A percentile compares a stretch with the other conserved stretches of the same genome.
Evolutionary conservation across 2,329 filamentous ascomycete genomes (phyloP).

Genomic region (Pezicula carpinea): DNA sequence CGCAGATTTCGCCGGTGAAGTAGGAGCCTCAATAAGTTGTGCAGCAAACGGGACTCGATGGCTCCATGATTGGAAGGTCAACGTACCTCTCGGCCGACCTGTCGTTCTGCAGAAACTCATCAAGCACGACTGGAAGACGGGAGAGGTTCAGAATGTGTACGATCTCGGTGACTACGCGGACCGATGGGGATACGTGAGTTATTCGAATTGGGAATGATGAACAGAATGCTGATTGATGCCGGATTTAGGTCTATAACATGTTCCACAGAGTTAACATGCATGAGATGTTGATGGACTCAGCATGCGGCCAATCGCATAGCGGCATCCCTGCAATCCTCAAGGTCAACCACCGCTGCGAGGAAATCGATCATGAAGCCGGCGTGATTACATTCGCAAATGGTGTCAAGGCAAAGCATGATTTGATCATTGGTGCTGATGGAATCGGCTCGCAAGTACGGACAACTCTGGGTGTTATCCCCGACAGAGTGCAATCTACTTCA

Average conservation of each 20-base stretch:
- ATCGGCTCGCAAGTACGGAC: constrained; percentile 61
- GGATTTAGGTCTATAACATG: constrained; percentile 36
- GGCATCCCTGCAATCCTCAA: constrained; percentile 48
- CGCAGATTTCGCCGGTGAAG: constrained; percentile 62
- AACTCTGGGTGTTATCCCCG: constrained; percentile 48
- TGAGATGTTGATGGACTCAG: constrained; percentile 57
- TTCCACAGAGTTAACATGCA: constrained; percentile 69
- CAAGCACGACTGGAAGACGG: constrained; percentile 66
- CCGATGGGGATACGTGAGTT: constrained; percentile 52
- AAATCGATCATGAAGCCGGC: constrained; percentile 45
- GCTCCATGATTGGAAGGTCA: constrained; percentile 64
- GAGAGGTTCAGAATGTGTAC: constrained; percentile 60
- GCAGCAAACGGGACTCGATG: constrained; percentile 67
- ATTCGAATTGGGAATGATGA: neutral
- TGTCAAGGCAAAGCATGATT: constrained; percentile 25
- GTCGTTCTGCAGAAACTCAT: constrained; percentile 63
- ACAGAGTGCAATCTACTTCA: constrained; percentile 31
- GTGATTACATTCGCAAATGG: constrained; percentile 36
- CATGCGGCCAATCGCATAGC: constrained; percentile 48
- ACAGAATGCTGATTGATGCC: too few relatives aligned
- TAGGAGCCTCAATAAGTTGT: constrained; percentile 62
- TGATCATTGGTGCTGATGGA: constrained; percentile 43
- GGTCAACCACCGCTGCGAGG: constrained; percentile 40
- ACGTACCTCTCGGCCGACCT: constrained; percentile 59
- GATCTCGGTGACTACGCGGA: constrained; percentile 60